Evolutionary conservation across 768 basidiomycete genomes (phyloP), one percentile per base, ranked within the genome.

Genomic region (Suillus bovinus): DNA sequence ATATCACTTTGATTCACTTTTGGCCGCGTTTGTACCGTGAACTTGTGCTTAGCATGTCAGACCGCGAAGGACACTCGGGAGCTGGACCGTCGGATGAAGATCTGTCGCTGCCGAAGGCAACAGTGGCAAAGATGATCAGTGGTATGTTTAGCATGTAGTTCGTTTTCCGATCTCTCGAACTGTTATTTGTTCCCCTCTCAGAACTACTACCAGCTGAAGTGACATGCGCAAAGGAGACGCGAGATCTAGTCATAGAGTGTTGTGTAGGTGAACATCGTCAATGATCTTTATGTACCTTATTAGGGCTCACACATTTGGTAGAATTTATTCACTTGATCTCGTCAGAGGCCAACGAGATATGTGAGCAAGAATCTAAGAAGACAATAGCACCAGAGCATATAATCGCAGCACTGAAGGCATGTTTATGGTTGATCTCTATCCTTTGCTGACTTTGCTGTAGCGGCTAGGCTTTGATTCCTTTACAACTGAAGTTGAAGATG

Each of bases 371-470:
- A 72, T 93, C 94, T 29, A 98, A 97, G 81, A 99, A 99, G 81
- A 99, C 97, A 1, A 99, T 99, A 69, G 91, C 94, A 5, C 97
- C 97, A 1, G 97, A 99, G 69, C 97, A 99, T 72, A 95, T 99
- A 49, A 90, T 98, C 34, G 80, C 84, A 27, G 97, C 97, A 6
- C 80, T 99, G 61, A 94, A 94, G 80, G 96, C 92, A 61, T 58
- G 82, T 76, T 20, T 29, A 24, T 36, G 11, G 34, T 36, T 2
- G 24, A 27, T 20, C 27, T 47, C 34, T 33, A 31, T 59, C 16
- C 34, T 55, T 33, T 20, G 52, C 64, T 53, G 52, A 68, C 61
- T 47, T 59, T 70, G 59, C 56, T 38, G 52, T 66, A 98, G 95
- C 86, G 89, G 42, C 86, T 99, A 24, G 97, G 96, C 24, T 98